These are phyloP conservation scores for Acorus gramineus DNA, from an alignment of 106 monocot species.

Conservation along the genomic window DNA sequence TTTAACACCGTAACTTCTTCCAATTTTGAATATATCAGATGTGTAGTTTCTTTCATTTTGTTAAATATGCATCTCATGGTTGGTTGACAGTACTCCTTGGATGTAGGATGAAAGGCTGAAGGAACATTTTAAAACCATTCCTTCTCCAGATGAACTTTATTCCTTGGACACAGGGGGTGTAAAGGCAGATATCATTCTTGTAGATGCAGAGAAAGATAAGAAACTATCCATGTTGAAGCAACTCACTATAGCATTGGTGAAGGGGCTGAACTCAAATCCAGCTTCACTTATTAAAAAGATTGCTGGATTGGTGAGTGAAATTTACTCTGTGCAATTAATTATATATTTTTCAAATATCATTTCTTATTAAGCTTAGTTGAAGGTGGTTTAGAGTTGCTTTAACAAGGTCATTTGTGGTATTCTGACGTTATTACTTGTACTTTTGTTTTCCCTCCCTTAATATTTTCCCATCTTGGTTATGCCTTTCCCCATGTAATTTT, in stretches of 20 bases:
- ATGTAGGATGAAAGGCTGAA: conserved; percentile 92
- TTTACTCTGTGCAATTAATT: background rate
- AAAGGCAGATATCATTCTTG: conserved; percentile 87
- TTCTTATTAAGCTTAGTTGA: background rate
- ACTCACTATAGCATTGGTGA: conserved; percentile 73
- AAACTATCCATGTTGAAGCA: conserved; percentile 94
- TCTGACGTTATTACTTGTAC: background rate
- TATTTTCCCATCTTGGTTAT: background rate
- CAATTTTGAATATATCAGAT: too few relatives aligned
- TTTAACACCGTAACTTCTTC: too few relatives aligned
- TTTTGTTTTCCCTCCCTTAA: background rate
- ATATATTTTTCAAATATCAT: background rate
- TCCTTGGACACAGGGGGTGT: conserved; percentile 62
- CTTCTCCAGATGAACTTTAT: conserved; percentile 72
- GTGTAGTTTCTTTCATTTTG: too few relatives aligned
- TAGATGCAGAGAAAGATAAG: conserved; percentile 90
- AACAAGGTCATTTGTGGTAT: background rate
- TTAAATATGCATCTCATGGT: too few relatives aligned
- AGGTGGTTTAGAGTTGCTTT: background rate
- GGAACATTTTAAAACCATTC: conserved; percentile 72
- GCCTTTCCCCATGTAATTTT: background rate
- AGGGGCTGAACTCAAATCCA: conserved; percentile 67
- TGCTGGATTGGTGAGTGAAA: conserved; percentile 74
- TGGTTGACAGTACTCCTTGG: too few relatives aligned
- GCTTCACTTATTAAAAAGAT: conserved; percentile 82